Base-by-base conservation (phyloP, 2,329 filamentous ascomycete genomes). In the Fusarium sp. region DNA sequence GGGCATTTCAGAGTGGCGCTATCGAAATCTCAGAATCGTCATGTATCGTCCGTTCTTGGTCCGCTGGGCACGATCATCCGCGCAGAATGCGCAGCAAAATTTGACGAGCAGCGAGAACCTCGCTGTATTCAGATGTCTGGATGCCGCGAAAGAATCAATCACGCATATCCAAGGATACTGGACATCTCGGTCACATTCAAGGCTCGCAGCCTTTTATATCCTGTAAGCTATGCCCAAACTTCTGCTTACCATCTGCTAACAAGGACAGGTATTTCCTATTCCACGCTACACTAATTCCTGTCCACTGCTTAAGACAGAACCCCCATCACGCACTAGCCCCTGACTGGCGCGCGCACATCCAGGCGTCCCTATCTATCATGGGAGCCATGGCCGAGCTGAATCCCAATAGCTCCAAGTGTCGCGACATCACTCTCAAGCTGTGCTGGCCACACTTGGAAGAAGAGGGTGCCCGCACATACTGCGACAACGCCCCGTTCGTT, bases 371-470 rank as follows among this genome's bases (percentile, higher is more conserved):
- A 2, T 39, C 69, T 4, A 61, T 75, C 10, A 75, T 75, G 73
- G 62, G 62, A 6, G 66, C 59, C 22, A 75, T 75, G 73, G 54
- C 48, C 2, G 73, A 75, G 20, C 52, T 75, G 7, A 75, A 68
- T n/a, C 61, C 72, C 9, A 75, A 75, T 39, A 73, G 72, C 36
- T 66, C 72, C 6, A 75, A 75, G 45, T 75, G 73, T 17, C 73
- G 73, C 15, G 73, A 75, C 3, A 75, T 75, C 3, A 70, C 68
- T 9, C 72, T 75, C 15, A 73, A 70, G 44, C 48, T 75, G 3
- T 73, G 72, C 66, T 75, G 73, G 73, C 69, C 73, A 14, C 59
- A 75, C 10, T 32, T 75, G 6, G 38, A 73, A 3, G 65, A 70
- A 36, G 72, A 74, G 6, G 59, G 45, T 17, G 26, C 63, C 6